Conservation (phyloP, 2,329 filamentous ascomycete species). For the Ambrosiella cleistominuta region DNA sequence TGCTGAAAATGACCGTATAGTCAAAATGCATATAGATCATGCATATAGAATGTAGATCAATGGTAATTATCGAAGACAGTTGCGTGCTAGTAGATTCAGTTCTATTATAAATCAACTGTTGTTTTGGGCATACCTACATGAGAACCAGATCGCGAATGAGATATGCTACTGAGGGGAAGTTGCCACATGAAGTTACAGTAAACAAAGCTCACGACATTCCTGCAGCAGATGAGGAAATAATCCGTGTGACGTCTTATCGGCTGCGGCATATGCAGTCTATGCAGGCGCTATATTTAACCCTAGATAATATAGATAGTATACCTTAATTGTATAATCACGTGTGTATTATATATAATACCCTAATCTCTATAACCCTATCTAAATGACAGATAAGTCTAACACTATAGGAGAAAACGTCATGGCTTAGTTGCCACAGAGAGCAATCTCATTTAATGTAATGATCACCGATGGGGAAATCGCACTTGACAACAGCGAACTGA, state of each 20-base stretch:
- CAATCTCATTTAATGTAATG: too few species aligned
- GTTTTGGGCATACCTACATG: not conserved
- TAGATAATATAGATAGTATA: not conserved
- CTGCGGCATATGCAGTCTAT: not conserved
- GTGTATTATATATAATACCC: not conserved
- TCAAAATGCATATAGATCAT: not conserved
- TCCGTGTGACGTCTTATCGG: slow-evolving; percentile 5
- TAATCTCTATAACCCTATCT: not conserved
- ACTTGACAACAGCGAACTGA: too few species aligned
- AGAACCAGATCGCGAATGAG: not conserved
- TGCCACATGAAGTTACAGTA: not conserved
- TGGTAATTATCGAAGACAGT: not conserved
- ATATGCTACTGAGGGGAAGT: not conserved
- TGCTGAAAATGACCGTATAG: not conserved
- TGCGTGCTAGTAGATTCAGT: slow-evolving; percentile 1
- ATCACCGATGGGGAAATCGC: too few species aligned
- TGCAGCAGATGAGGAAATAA: slow-evolving; percentile 4
- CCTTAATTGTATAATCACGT: not conserved
- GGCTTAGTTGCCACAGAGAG: too few species aligned
- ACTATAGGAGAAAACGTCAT: too few species aligned
- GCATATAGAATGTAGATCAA: not conserved
- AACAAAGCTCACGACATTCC: slow-evolving; percentile 3
- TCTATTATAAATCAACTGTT: slow-evolving; percentile 2
- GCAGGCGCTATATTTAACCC: not conserved
- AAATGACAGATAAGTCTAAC: too few species aligned